Percentiles rank a stretch among this genome's conserved stretches.
Evolutionary conservation across 257 asterid genomes (phyloP).

Genomic region (Thymus quinquecostatus): DNA sequence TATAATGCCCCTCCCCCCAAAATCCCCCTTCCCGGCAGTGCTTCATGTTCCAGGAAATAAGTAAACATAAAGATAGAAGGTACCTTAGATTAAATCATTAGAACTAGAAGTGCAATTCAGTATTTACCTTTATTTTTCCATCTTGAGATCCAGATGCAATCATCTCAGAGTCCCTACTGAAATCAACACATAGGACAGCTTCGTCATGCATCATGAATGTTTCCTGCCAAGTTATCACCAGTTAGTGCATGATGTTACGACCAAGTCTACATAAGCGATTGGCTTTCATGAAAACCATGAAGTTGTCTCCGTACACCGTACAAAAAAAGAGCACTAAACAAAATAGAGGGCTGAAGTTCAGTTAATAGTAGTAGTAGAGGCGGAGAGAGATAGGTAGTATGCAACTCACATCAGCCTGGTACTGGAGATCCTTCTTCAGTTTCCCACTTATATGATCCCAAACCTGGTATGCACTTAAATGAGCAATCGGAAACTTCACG

Average conservation of each 20-base stretch:
- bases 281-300: no score
- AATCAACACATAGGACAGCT: slow-evolving; percentile 89
- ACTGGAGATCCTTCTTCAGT: slow-evolving; percentile 95
- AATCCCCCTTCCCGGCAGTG: no score
- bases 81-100: neutral
- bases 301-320: neutral
- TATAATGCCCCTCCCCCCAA: neutral
- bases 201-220: slow-evolving; percentile 98
- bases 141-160: slow-evolving; percentile 97
- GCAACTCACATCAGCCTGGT: slow-evolving; percentile 94
- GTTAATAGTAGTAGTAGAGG: neutral
- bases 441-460: slow-evolving; percentile 98
- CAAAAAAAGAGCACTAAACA: neutral
- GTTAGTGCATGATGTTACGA: slow-evolving; percentile 25
- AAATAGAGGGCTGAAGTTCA: neutral
- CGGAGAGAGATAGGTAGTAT: neutral
- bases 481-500: slow-evolving; percentile 30
- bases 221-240: slow-evolving; percentile 64
- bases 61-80: neutral
- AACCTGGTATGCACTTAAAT: slow-evolving; percentile 56
- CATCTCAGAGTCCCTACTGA: slow-evolving; percentile 98
- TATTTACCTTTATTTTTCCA: slow-evolving; percentile 88
- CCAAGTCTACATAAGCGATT: no score
- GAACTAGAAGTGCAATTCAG: slow-evolving; percentile 9
- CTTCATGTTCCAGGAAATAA: slow-evolving; percentile 2